A percentile compares a stretch with the other conserved stretches of the same genome.
Conservation (phyloP, 441 rosid genomes). For the Mallotus repandus region DNA sequence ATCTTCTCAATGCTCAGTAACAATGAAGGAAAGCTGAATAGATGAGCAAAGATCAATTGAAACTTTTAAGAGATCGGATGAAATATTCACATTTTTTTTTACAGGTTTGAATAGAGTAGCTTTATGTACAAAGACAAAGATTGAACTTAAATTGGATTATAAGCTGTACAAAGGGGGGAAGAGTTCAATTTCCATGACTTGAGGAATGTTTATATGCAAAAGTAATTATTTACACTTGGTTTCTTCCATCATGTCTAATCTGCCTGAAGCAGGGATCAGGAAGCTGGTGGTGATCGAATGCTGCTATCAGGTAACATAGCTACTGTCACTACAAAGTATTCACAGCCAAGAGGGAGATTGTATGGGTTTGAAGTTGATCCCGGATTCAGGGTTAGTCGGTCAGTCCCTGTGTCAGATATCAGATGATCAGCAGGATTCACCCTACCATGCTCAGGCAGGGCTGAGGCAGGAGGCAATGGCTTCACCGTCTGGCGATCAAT, state of each 20-base stretch:
- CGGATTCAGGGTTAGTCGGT: conserved; percentile 50
- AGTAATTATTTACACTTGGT: conserved; percentile 35
- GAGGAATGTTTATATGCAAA: conserved; percentile 12
- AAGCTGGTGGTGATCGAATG: conserved; percentile 66
- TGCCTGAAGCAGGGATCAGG: conserved; percentile 78
- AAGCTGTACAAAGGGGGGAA: conserved; percentile 45
- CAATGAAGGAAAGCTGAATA: not conserved
- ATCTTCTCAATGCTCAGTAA: no score
- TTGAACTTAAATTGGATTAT: not conserved
- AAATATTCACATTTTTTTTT: conserved; percentile 29
- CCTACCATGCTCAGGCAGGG: conserved; percentile 35
- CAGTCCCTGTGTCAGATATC: conserved; percentile 50
- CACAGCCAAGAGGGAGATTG: conserved; percentile 81
- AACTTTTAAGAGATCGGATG: conserved; percentile 13
- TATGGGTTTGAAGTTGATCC: conserved; percentile 59
- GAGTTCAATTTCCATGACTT: conserved; percentile 32
- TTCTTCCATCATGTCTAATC: conserved; percentile 79
- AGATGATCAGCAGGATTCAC: conserved; percentile 41
- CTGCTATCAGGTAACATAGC: conserved; percentile 94
- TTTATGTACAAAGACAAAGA: not conserved
- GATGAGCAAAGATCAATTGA: not conserved
- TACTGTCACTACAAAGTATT: conserved; percentile 89
- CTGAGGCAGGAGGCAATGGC: conserved; percentile 36
- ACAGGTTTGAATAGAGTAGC: conserved; percentile 12
- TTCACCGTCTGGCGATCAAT: conserved; percentile 78